Evolutionary conservation across 2,329 filamentous ascomycete species (phyloP), one percentile per base, ranked within the genome.

Genomic region (Tolypocladium nubicola): DNA sequence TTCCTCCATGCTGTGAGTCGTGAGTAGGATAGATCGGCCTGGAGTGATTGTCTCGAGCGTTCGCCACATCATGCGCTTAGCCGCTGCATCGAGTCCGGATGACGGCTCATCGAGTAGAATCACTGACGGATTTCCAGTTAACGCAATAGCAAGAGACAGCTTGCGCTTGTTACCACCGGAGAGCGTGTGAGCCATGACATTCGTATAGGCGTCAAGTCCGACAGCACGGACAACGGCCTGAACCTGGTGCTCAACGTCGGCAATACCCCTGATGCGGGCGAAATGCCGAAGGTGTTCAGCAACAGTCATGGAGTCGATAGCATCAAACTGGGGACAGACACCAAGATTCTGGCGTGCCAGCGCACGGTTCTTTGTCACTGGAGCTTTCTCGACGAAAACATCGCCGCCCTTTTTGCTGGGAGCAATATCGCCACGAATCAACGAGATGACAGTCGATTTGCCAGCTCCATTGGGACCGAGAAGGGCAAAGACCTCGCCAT

Each of bases 141-240:
- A 75, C 0, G 93, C 92, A 56, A 97, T 96, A 3, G 88, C 92
- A 0, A 97, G 80, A n/a, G 85, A 90, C 1, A 97, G 76, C 71
- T 97, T 97, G n/a, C 92, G 81, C 75, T 95, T 95, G 74, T 96
- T 97, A 35, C 93, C 93, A 10, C 93, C 92, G 0, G 88, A 93
- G 0, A 97, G 79, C 50, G 88, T 87, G 56, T 82, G 79, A 0
- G 89, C 92, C 80, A 93, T 90, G 30, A 90, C 83, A 9, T 83
- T 78, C 3, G 82, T 76, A 73, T 91, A 96, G 0, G 81, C 78
- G 5, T 79, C 73, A 0, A 97, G 78, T 0, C 91, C 90, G 1
- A 96, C 91, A 1, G 91, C 91, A 38, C 81, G 76, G n/a, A 96
- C 77, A 5, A 96, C 84, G 35, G 88, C 85, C 1, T 77, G 74